Evolutionary conservation across 1,284 basidiomycete genomes (phyloP).

Genomic region (Vanrija sp.): DNA sequence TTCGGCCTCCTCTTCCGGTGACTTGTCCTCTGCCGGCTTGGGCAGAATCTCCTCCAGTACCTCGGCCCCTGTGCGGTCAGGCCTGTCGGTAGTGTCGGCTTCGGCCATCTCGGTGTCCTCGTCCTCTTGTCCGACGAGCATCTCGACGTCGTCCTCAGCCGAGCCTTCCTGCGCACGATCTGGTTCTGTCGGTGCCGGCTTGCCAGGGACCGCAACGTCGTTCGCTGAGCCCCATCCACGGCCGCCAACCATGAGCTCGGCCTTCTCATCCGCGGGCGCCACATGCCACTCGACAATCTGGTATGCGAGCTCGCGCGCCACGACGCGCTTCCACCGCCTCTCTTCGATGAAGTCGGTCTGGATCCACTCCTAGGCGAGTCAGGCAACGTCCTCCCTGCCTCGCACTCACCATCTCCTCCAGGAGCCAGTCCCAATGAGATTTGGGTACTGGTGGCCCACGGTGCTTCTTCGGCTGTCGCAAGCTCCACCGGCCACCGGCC

Average conservation of each 20-base stretch:
- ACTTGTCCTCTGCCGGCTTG: constrained; percentile 11
- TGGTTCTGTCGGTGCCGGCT: constrained; percentile 7
- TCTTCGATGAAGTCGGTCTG: constrained; percentile 93
- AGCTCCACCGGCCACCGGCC: constrained; percentile 77
- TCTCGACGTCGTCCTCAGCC: constrained; percentile 43
- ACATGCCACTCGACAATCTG: constrained; percentile 84
- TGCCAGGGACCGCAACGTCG: constrained; percentile 27
- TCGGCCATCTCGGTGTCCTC: constrained; percentile 18
- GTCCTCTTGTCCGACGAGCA: constrained; percentile 33
- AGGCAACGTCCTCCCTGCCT: not conserved
- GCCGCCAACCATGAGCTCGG: constrained; percentile 57
- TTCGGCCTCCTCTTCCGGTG: constrained; percentile 21
- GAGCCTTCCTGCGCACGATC: no score
- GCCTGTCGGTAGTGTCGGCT: constrained; percentile 18
- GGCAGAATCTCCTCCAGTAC: constrained; percentile 35
- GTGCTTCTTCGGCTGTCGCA: constrained; percentile 93
- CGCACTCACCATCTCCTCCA: constrained; percentile 86
- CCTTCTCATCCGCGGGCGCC: constrained; percentile 64
- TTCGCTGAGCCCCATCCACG: constrained; percentile 39
- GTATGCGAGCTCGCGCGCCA: constrained; percentile 80
- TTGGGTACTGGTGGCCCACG: constrained; percentile 75
- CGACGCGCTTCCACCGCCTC: constrained; percentile 81
- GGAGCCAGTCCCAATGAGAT: constrained; percentile 89
- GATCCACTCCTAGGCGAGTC: constrained; percentile 77
- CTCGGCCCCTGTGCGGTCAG: constrained; percentile 23